Percentiles rank a stretch among this genome's conserved stretches.
Conservation (phyloP, 2,329 filamentous ascomycete genomes). For the Lachnellula subtilissima region DNA sequence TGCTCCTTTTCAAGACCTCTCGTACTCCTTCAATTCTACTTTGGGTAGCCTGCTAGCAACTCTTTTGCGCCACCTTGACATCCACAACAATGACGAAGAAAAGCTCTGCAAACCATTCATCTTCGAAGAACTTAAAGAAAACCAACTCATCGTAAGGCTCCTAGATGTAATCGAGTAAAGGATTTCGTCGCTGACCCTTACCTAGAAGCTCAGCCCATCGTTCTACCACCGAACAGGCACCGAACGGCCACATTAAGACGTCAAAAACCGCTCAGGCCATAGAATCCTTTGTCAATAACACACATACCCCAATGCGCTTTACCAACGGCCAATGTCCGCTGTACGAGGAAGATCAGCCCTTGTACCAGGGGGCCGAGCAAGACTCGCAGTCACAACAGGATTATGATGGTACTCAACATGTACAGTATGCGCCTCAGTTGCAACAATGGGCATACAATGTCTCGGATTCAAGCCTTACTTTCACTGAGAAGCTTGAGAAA, state of each 20-base stretch:
- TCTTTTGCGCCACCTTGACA: background rate
- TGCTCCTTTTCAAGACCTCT: background rate
- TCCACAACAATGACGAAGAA: background rate
- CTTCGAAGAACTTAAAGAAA: background rate
- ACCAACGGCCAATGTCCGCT: background rate
- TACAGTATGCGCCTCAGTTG: background rate
- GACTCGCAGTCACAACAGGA: background rate
- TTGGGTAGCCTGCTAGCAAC: background rate
- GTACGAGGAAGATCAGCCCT: background rate
- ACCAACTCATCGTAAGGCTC: background rate
- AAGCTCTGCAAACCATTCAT: background rate
- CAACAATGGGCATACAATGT: slow-evolving; percentile 6
- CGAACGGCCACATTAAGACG: background rate
- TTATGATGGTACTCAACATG: background rate
- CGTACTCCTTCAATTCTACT: background rate
- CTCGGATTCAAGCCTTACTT: slow-evolving; percentile 3
- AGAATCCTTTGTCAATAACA: background rate
- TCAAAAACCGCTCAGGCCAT: background rate
- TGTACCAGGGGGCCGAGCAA: background rate
- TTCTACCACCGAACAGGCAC: background rate
- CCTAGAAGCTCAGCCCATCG: background rate
- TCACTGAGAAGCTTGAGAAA: slow-evolving; percentile 13
- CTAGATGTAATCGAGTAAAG: background rate
- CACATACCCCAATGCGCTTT: background rate
- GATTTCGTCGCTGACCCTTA: background rate